phyloP scores from a whole-genome alignment of 306 rosid genomes.

The Lathyrus oleraceus region DNA sequence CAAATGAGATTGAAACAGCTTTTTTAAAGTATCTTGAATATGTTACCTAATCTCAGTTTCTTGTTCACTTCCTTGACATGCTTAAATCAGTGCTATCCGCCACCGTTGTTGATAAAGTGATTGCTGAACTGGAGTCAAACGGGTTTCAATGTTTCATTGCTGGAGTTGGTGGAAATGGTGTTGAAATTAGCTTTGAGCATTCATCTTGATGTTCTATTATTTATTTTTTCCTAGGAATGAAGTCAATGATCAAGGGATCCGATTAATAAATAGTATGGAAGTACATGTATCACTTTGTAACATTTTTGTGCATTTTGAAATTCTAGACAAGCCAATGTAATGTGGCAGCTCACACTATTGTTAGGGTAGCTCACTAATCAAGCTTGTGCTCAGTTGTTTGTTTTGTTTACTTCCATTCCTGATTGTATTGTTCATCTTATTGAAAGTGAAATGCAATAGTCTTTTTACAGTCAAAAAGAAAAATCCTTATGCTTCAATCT shows the following conservation, averaged over 20 bases:
- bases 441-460: not conserved
- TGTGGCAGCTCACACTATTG: not conserved
- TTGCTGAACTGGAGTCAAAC: constrained; percentile 75
- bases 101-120: constrained; percentile 66
- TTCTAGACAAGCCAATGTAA: not conserved
- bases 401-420: not conserved
- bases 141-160: constrained; percentile 87
- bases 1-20: no score
- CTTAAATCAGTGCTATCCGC: constrained; percentile 74
- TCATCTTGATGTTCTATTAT: constrained; percentile 49
- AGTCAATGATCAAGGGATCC: constrained; percentile 16
- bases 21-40: no score
- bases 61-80: constrained; percentile 52
- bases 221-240: constrained; percentile 22
- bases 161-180: constrained; percentile 80
- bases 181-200: constrained; percentile 57
- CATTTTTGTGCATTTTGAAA: not conserved
- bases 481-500: constrained; percentile 7
- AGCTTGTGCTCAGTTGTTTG: not conserved
- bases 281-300: constrained; percentile 26
- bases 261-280: constrained; percentile 35
- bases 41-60: constrained; percentile 14
- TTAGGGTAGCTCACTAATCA: not conserved
- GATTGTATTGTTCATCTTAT: not conserved
- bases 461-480: not conserved